A percentile compares a stretch with the other conserved stretches of the same genome.
Conservation (phyloP, 345 rosid genomes). For the Eucalyptus marginata region DNA sequence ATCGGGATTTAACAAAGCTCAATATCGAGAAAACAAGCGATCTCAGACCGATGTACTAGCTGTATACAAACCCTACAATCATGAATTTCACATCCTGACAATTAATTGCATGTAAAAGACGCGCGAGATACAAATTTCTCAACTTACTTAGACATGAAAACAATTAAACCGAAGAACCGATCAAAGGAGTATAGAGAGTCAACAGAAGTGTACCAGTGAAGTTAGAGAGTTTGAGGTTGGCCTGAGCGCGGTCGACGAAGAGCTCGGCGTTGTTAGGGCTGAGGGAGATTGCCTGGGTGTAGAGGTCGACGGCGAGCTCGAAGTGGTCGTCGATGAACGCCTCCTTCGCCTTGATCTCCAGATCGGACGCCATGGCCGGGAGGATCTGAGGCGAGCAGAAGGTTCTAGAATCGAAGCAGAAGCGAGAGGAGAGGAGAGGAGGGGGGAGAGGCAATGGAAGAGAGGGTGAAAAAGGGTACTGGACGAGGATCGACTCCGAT, state of each 20-base stretch:
- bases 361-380: slow-evolving; percentile 15
- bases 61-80: neutral
- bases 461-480: neutral
- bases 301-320: slow-evolving; percentile 70
- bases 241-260: slow-evolving; percentile 88
- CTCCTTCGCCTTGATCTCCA: slow-evolving; percentile 62
- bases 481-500: neutral
- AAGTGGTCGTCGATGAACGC: slow-evolving; percentile 90
- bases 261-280: slow-evolving; percentile 59
- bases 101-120: neutral
- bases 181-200: neutral
- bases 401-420: neutral
- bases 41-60: neutral
- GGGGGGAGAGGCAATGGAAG: no score
- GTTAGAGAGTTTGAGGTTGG: slow-evolving; percentile 60
- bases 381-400: neutral
- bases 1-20: neutral
- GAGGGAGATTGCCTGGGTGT: slow-evolving; percentile 59
- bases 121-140: neutral
- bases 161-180: neutral
- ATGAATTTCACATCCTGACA: neutral
- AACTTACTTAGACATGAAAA: neutral
- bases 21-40: neutral
- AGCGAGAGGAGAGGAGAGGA: neutral
- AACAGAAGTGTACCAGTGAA: slow-evolving; percentile 37